Base-by-base conservation (phyloP, 495 filamentous ascomycete genomes). In the Massariosphaeria phaeospora region DNA sequence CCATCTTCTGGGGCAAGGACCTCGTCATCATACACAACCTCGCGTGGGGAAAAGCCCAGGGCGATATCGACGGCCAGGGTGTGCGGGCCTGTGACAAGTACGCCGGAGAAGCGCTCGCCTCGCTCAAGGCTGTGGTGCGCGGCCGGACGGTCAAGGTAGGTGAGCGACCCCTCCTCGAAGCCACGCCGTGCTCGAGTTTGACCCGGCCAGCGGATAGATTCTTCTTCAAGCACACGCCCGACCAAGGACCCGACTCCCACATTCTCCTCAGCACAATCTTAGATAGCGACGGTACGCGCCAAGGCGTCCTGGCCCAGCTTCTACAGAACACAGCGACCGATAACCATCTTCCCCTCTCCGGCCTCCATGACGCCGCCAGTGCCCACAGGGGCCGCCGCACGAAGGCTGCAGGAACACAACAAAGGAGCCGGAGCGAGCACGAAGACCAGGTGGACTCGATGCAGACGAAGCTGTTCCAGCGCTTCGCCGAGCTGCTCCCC, bases 401-500 rank as follows among this genome's bases (percentile, higher is more conserved):
- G 5, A 58, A 54, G 20, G 23, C 34, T 4, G 35, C 8, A 8
- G 55, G 33, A 25, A 15, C 25, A n/a, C 50, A 51, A 29, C 42
- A 47, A 24, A n/a, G 33, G 11, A 25, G 15, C 13, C 10, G 13
- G 4, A 50, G 44, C 12, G 40, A 38, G 6, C 17, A 18, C 12
- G 27, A 41, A 8, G 23, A 15, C 5, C 43, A 59, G 24, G 39
- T 25, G 4, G 55, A 59, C 45, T 31, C 39, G 0, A 48, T 35
- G 29, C 55, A 59, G 51, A 66, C 42, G 1, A 59, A 55, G 35
- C 63, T 70, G 30, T 70, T 70, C 36, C 63, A 55, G 24, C 34
- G 56, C 8, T 70, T 70, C 41, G 68, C 68, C 6, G 66, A 70
- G 45, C 52, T 70, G 52, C 45, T 70, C 13, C 68, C 68, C 9